A percentile compares a stretch with the other conserved stretches of the same genome.
phyloP scores from a whole-genome alignment of 345 rosid species.

The Noccaea caerulescens region DNA sequence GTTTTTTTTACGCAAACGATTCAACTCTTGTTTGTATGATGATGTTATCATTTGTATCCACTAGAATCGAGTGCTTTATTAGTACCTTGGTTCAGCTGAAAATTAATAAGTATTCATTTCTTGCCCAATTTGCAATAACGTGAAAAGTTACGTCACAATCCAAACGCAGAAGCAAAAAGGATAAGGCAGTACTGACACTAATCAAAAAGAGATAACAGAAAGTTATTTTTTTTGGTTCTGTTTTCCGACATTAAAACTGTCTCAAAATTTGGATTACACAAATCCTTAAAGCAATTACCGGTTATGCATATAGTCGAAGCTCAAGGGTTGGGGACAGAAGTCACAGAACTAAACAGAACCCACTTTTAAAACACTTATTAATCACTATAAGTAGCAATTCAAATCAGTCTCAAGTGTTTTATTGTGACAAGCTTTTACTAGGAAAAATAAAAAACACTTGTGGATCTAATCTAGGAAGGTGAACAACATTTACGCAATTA shows the following conservation, averaged over 20 bases:
- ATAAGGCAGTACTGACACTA: not conserved
- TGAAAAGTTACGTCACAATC: not conserved
- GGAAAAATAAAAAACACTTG: not conserved
- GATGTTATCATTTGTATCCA: slow-evolving; percentile 20
- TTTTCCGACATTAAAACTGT: not conserved
- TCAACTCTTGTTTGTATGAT: slow-evolving; percentile 19
- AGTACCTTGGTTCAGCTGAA: not conserved
- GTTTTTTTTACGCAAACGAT: slow-evolving; percentile 2
- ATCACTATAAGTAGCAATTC: not conserved
- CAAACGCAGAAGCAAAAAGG: not conserved
- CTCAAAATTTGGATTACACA: slow-evolving; percentile 30
- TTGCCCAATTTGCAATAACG: not conserved
- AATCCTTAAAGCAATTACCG: slow-evolving; percentile 35
- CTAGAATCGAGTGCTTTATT: not conserved
- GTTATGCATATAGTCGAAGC: slow-evolving; percentile 70
- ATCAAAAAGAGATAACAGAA: not conserved
- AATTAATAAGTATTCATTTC: not conserved
- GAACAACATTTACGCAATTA: not conserved
- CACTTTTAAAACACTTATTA: not conserved
- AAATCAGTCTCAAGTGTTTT: not conserved
- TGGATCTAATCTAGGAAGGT: too few relatives aligned
- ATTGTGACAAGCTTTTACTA: not conserved
- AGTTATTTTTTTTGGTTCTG: not conserved
- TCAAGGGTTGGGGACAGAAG: slow-evolving; percentile 80
- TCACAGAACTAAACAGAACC: too few relatives aligned